phyloP scores from a whole-genome alignment of 1,284 basidiomycete genomes.

The Sutorius eximius region DNA sequence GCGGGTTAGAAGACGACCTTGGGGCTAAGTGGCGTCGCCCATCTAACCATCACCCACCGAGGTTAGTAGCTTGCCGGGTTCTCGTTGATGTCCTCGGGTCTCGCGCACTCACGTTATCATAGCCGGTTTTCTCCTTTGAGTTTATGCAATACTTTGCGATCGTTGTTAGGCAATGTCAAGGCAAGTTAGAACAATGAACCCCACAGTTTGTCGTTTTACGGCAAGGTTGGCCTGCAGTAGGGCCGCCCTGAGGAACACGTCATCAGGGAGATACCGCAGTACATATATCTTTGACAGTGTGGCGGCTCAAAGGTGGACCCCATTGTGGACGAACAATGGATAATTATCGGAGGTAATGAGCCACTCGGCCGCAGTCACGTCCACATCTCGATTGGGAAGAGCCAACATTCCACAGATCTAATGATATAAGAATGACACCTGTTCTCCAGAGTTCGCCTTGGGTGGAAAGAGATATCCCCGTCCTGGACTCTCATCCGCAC shows the following conservation, averaged over 20 bases:
- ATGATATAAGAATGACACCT: constrained; percentile 23
- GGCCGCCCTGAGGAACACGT: not conserved
- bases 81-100: not conserved
- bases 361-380: constrained; percentile 22
- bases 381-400: constrained; percentile 7
- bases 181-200: not conserved
- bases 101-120: not conserved
- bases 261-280: not conserved
- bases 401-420: not conserved
- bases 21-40: constrained; percentile 22
- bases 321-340: constrained; percentile 17
- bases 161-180: not conserved
- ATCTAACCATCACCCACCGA: not conserved
- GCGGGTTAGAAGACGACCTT: constrained; percentile 42
- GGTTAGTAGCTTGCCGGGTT: not conserved
- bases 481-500: not conserved
- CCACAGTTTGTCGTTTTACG: not conserved
- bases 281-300: not conserved
- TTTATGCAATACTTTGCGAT: not conserved
- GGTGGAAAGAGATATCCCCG: constrained; percentile 6
- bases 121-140: not conserved
- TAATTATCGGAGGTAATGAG: constrained; percentile 6
- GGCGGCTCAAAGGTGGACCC: constrained; percentile 8
- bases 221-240: not conserved
- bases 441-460: not conserved